Evolutionary conservation across 129 eudicot species (phyloP).

Genomic region (Arctium lappa): DNA sequence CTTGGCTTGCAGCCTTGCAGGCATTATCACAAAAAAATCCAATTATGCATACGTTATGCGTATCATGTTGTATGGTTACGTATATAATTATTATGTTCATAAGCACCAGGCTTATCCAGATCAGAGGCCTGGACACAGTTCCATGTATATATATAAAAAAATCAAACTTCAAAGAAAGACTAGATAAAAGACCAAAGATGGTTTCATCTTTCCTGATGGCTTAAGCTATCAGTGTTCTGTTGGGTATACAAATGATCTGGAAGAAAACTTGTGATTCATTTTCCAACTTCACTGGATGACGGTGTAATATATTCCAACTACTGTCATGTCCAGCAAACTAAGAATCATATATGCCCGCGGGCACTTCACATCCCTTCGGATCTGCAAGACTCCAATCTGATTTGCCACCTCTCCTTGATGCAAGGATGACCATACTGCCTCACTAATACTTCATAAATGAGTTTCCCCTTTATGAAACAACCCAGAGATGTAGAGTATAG

Average conservation of each 20-base stretch:
- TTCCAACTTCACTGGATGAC: neutral
- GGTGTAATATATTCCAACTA: neutral
- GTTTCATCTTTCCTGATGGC: too few species aligned
- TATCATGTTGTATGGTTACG: neutral
- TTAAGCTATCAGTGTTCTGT: too few species aligned
- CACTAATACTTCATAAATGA: too few species aligned
- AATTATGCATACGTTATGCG: neutral
- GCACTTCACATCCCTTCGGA: too few species aligned
- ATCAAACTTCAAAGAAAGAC: neutral
- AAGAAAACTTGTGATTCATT: neutral
- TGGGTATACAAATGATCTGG: neutral
- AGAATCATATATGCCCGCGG: too few species aligned
- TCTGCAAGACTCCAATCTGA: too few species aligned
- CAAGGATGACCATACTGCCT: too few species aligned
- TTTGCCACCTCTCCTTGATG: too few species aligned
- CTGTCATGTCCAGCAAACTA: neutral
- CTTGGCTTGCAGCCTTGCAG: neutral
- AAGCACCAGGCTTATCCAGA: neutral
- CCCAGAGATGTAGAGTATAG: too few species aligned
- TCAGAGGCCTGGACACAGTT: neutral
- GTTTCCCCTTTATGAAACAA: too few species aligned
- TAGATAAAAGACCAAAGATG: too few species aligned
- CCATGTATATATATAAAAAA: neutral
- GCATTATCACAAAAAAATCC: neutral
- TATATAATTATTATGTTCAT: neutral